Evolutionary conservation across 768 basidiomycete genomes (phyloP), one percentile per base, ranked within the genome.

Genomic region (Suillus bovinus): DNA sequence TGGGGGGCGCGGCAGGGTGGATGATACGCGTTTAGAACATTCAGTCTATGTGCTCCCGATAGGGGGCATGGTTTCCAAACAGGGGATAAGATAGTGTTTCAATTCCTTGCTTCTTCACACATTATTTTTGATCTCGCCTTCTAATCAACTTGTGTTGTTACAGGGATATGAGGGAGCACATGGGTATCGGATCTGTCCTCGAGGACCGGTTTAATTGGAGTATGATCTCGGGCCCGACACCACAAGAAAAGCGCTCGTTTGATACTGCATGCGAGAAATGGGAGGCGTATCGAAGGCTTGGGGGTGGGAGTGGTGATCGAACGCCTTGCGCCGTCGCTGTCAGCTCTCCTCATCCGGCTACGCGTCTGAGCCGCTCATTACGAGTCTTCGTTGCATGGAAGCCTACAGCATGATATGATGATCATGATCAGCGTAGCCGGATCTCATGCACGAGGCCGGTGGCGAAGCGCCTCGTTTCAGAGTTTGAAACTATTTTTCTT

Each of bases 131-230:
- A 39, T 39, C 5, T 29, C 5, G 36, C 20, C 16, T 56, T 14
- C 55, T 61, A 13, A 62, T 41, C 62, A 49, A 27, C 11, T 56
- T 13, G 3, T 61, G 42, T 39, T 24, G 57, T 56, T 59, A 33
- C 64, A 90, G 87, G 70, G 88, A 88, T 69, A 89, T 89, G 88
- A 77, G 81, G 64, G 84, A 87, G 64, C 80, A 82, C 67, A 84
- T 84, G 66, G 77, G 77, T 9, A 70, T 86, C 7, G 78, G 79
- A 36, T 68, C 71, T 61, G 76, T 79, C 4, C 72, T 87, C 10
- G 72, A 80, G 57, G 80, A 83, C 31, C 77, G 80, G 5, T 83
- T 87, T 63, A 73, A 76, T 49, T 87, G 87, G 84, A 66, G 71
- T 33, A 69, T 77, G 11, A 74, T 79, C 17, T 68, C 77, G 14